phyloP scores from a whole-genome alignment of 2,329 filamentous ascomycete genomes.

The Fusarium euwallaceae region DNA sequence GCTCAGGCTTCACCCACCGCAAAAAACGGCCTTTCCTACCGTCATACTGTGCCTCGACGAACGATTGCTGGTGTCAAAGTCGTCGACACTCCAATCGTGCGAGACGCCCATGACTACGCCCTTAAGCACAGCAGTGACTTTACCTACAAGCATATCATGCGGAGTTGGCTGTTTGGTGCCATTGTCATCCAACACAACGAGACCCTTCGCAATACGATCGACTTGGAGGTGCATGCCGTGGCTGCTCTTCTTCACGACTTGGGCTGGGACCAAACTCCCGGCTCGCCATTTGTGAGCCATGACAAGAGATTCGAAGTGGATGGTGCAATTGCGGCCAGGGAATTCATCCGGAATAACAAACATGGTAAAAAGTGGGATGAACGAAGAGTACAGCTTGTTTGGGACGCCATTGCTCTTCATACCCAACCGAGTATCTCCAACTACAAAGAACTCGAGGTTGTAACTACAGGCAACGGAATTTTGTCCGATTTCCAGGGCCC shows the following conservation, averaged over 20 bases:
- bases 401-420: slow-evolving; percentile 28
- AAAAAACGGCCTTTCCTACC: neutral
- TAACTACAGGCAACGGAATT: slow-evolving; percentile 13
- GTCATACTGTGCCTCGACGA: neutral
- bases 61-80: slow-evolving; percentile 7
- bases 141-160: slow-evolving; percentile 32
- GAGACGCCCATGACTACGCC: slow-evolving; percentile 5
- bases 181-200: slow-evolving; percentile 17
- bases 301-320: slow-evolving; percentile 23
- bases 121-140: slow-evolving; percentile 7
- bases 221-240: slow-evolving; percentile 21
- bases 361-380: slow-evolving; percentile 17
- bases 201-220: neutral
- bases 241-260: slow-evolving; percentile 25
- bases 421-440: slow-evolving; percentile 7
- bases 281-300: slow-evolving; percentile 11
- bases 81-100: slow-evolving; percentile 17
- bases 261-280: slow-evolving; percentile 20
- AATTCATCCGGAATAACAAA: slow-evolving; percentile 8
- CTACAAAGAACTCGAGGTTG: slow-evolving; percentile 27
- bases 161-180: slow-evolving; percentile 17
- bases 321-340: slow-evolving; percentile 13
- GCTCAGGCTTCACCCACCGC: neutral
- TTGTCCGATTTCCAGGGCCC: slow-evolving; percentile 15
- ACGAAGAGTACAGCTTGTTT: slow-evolving; percentile 3